A percentile compares a stretch with the other conserved stretches of the same genome.
These are phyloP conservation scores for Trichophyton equinum DNA, from an alignment of 2,329 filamentous ascomycete genomes.

Conservation along the genomic window DNA sequence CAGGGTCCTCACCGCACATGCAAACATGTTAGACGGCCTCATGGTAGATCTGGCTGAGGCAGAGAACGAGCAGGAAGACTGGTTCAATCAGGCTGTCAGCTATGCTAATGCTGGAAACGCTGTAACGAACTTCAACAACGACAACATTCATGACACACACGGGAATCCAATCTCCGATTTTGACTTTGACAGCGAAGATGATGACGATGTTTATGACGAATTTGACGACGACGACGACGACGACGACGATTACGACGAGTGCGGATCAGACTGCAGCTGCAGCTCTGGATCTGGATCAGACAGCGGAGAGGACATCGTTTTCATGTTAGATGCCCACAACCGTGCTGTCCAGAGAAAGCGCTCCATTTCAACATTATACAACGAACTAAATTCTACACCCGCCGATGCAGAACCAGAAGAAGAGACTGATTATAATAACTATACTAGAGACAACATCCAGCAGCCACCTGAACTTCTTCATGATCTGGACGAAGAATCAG, in stretches of 20 bases:
- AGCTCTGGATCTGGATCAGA: neutral
- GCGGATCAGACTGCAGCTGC: constrained; percentile 7
- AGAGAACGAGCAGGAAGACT: constrained; percentile 88
- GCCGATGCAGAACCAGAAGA: constrained; percentile 27
- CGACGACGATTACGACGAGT: constrained; percentile 16
- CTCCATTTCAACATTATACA: constrained; percentile 9
- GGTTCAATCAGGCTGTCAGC: constrained; percentile 93
- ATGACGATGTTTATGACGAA: constrained; percentile 20
- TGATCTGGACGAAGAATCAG: constrained; percentile 52
- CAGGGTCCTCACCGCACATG: constrained; percentile 87
- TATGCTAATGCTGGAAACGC: constrained; percentile 42
- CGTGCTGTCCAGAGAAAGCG: neutral
- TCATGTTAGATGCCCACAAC: constrained; percentile 5
- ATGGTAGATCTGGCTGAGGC: constrained; percentile 88
- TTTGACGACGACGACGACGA: neutral
- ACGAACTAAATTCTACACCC: constrained; percentile 28
- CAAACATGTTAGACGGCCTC: constrained; percentile 90
- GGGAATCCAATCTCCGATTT: constrained; percentile 43
- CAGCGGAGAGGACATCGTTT: constrained; percentile 1
- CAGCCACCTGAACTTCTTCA: constrained; percentile 58
- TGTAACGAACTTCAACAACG: constrained; percentile 51
- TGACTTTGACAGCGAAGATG: constrained; percentile 32
- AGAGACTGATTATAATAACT: constrained; percentile 48
- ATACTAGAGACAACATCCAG: constrained; percentile 55
- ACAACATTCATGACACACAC: constrained; percentile 50